Evolutionary conservation across 768 basidiomycete species (phyloP), one percentile per base, ranked within the genome.

Genomic region (Strobilomyces dryophilus): DNA sequence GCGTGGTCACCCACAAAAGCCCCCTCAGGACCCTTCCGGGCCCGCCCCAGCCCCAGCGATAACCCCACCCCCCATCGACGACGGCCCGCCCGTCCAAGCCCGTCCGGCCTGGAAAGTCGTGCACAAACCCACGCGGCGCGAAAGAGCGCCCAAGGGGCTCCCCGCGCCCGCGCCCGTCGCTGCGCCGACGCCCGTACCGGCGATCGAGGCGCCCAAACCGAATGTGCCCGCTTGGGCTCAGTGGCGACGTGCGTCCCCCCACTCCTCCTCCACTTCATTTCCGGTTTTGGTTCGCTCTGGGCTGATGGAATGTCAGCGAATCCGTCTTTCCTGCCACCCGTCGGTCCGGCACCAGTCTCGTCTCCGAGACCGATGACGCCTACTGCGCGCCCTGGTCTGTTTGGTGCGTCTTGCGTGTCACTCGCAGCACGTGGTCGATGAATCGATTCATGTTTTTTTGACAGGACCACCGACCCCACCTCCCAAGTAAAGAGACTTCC

Each of bases 171-270:
- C 45, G 0, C 75, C 75, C 7, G 47, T 6, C 10, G 5, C 40
- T 4, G 40, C 21, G 4, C 51, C 51, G 5, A 9, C 61, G 2
- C 61, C 68, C 0, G 55, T 66, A 8, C 70, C 76, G 11, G 76
- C 77, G 0, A 71, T 74, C 26, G 74, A 74, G 26, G 69, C 75
- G 11, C 74, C 80, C 0, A 78, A 80, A 61, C 76, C 79, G 0
- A 77, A 79, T 34, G 18, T 81, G 27, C 87, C 88, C n/a, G 80
- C 89, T 1, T 92, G 89, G 89, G 82, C 89, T 1, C 87, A 90
- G 60, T 92, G 89, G 89, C 77, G 83, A 74, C 89, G 89, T 92
- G 65, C 31, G 57, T 57, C 8, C 37, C 17, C 20, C 17, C n/a
- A n/a, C n/a, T 3, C 5, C 14, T 5, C 14, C 1, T 8, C 17